Percentiles rank a stretch among this genome's conserved stretches.
Evolutionary conservation across 768 basidiomycete genomes (phyloP).

Genomic region (Hericium rajendrae): DNA sequence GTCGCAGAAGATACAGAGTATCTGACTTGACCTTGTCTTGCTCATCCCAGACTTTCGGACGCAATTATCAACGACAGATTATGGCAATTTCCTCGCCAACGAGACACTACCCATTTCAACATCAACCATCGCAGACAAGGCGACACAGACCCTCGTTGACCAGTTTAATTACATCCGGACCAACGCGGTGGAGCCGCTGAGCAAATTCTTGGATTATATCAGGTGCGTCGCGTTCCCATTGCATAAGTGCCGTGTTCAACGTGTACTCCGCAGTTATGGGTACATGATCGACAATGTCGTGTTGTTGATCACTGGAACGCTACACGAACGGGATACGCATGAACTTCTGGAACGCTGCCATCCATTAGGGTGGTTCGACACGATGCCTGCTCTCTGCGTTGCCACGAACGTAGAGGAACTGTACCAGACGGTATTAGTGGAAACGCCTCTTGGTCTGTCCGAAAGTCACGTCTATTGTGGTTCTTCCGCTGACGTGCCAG

Average conservation of each 20-base stretch:
- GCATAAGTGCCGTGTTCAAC: neutral
- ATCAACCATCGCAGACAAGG: constrained; percentile 92
- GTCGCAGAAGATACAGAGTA: no score
- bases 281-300: constrained; percentile 99
- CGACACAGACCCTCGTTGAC: constrained; percentile 89
- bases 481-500: neutral
- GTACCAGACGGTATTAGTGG: constrained; percentile 92
- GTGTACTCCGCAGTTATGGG: constrained; percentile 53
- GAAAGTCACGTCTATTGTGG: neutral
- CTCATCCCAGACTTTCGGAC: constrained; percentile 76
- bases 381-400: constrained; percentile 98
- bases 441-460: constrained; percentile 86
- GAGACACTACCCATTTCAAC: constrained; percentile 91
- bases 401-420: constrained; percentile 98
- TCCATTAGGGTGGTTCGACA: constrained; percentile 93
- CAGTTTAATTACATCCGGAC: constrained; percentile 92
- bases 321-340: constrained; percentile 95
- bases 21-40: neutral
- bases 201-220: constrained; percentile 94
- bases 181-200: constrained; percentile 85
- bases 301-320: constrained; percentile 90
- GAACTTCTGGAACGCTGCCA: constrained; percentile 96
- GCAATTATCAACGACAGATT: constrained; percentile 93
- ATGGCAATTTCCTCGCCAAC: constrained; percentile 96
- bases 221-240: constrained; percentile 50